Conservation (phyloP, 202 grass and related monocot species). For the Bolboschoenoplectus hybrid region DNA sequence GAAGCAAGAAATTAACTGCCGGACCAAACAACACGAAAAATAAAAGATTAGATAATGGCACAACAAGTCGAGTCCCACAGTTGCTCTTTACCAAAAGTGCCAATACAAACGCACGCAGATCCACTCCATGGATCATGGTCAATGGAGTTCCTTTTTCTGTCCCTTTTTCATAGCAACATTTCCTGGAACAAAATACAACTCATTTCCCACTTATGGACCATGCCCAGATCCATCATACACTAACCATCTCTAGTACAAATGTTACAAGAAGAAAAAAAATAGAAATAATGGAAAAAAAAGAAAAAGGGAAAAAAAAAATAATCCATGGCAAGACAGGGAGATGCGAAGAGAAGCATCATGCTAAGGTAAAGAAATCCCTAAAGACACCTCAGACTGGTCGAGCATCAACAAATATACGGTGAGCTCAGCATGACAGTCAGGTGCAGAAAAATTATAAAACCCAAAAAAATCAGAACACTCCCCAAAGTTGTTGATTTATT, state of each 20-base stretch:
- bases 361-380: constrained; percentile 61
- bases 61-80: constrained; percentile 2
- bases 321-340: constrained; percentile 55
- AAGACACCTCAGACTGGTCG: constrained; percentile 86
- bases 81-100: constrained; percentile 22
- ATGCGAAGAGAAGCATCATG: constrained; percentile 58
- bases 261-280: constrained; percentile 41
- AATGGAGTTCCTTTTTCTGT: background rate
- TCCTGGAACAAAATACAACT: constrained; percentile 24
- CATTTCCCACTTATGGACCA: constrained; percentile 26
- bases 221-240: constrained; percentile 28
- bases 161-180: constrained; percentile 11
- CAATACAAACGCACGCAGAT: constrained; percentile 7
- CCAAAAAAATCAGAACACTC: constrained; percentile 41
- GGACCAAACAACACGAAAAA: constrained; percentile 8
- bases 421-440: constrained; percentile 79
- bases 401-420: constrained; percentile 71
- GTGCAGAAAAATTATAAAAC: constrained; percentile 76
- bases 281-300: constrained; percentile 35
- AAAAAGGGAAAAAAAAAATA: constrained; percentile 46
- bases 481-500: constrained; percentile 33
- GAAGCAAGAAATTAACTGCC: background rate
- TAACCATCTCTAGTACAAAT: constrained; percentile 34
- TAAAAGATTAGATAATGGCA: constrained; percentile 5
- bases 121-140: constrained; percentile 15